phyloP scores from a whole-genome alignment of 108 stramenopile genomes.

The Stephanodiscus minutulus region DNA sequence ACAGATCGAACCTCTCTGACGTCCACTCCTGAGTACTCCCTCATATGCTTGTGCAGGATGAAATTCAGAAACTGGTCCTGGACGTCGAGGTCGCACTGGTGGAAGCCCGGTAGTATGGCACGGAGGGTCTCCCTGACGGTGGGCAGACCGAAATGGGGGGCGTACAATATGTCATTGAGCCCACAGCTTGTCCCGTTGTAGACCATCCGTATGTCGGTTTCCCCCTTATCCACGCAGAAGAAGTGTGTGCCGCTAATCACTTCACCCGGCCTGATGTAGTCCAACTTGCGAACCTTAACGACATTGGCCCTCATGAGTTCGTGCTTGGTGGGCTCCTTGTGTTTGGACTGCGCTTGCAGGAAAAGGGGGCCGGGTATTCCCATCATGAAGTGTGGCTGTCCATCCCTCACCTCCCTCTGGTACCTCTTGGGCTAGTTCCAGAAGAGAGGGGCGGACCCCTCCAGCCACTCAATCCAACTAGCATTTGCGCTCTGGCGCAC shows the following conservation, averaged over 20 bases:
- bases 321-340: too few relatives aligned
- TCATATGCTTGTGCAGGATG: constrained; percentile 13
- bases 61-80: constrained; percentile 59
- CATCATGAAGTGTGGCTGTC: too few relatives aligned
- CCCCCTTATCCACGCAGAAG: constrained; percentile 52
- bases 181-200: constrained; percentile 50
- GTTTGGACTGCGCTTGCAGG: neutral
- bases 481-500: too few relatives aligned
- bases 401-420: too few relatives aligned
- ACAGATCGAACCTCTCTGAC: constrained; percentile 11
- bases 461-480: too few relatives aligned
- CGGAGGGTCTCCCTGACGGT: constrained; percentile 5
- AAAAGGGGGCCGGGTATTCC: too few relatives aligned
- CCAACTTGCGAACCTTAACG: constrained; percentile 12
- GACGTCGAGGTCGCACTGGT: constrained; percentile 45
- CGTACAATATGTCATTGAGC: constrained; percentile 43
- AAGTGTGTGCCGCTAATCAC: too few relatives aligned
- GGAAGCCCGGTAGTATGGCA: too few relatives aligned
- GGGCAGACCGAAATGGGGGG: too few relatives aligned
- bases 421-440: too few relatives aligned
- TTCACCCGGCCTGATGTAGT: constrained; percentile 12
- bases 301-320: too few relatives aligned
- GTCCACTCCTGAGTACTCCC: constrained; percentile 40
- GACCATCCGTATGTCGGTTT: constrained; percentile 38
- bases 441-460: too few relatives aligned